A percentile compares a stretch with the other conserved stretches of the same genome.
Evolutionary conservation across 1,284 basidiomycete species (phyloP).

Genomic region (Trametes versicolor): DNA sequence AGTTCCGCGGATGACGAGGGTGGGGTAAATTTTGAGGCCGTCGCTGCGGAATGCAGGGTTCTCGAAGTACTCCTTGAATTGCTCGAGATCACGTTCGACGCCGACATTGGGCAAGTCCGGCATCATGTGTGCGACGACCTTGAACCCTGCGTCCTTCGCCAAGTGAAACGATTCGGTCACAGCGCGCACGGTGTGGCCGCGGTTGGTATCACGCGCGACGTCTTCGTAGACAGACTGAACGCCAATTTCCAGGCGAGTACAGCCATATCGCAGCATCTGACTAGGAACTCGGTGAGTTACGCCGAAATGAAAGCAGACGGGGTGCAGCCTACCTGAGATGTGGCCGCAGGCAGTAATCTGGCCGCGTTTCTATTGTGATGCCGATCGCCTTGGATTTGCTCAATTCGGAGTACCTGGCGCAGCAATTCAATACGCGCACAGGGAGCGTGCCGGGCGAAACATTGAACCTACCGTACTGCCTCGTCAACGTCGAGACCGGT

Average conservation of each 20-base stretch:
- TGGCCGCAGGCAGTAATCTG: slow-evolving; percentile 97
- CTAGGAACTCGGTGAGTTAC: slow-evolving; percentile 52
- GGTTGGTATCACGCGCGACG: slow-evolving; percentile 97
- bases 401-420: slow-evolving; percentile 87
- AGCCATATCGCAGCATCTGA: slow-evolving; percentile 99
- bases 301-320: slow-evolving; percentile 14
- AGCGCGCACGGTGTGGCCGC: slow-evolving; percentile 97
- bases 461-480: slow-evolving; percentile 78
- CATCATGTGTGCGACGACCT: slow-evolving; percentile 99
- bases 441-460: slow-evolving; percentile 13
- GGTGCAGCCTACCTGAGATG: slow-evolving; percentile 76
- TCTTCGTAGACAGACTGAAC: slow-evolving; percentile 99
- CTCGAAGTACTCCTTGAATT: slow-evolving; percentile 99
- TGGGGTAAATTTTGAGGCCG: slow-evolving; percentile 98
- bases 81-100: slow-evolving; percentile 96
- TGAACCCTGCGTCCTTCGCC: slow-evolving; percentile 99
- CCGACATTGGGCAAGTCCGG: slow-evolving; percentile 98
- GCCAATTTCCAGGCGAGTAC: slow-evolving; percentile 97
- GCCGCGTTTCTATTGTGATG: slow-evolving; percentile 98
- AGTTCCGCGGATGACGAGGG: slow-evolving; percentile 97
- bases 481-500: slow-evolving; percentile 96
- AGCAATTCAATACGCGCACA: slow-evolving; percentile 5
- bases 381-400: slow-evolving; percentile 99
- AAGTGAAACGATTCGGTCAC: slow-evolving; percentile 98
- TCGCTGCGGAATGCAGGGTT: slow-evolving; percentile 98